Base-by-base conservation (phyloP, 2,329 filamentous ascomycete species). In the Pseudocercospora crystallina region DNA sequence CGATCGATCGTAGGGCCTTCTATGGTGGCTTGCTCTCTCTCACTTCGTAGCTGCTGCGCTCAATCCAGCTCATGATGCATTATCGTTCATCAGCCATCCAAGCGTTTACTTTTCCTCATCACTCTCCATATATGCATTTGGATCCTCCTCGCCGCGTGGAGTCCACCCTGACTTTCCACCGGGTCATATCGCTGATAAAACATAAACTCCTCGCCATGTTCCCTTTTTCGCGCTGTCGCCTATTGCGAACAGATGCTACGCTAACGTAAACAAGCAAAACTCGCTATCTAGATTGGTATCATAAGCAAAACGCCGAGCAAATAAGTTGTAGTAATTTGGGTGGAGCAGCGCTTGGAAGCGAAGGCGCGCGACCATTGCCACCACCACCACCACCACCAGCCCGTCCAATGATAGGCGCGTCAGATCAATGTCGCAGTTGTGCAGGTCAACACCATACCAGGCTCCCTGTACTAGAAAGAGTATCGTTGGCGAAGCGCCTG, bases 401-500 rank as follows among this genome's bases (percentile, higher is more conserved):
- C 20, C 20, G 20, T 7, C 7, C 20, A 26, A 26, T 26, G 20
- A 26, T 26, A 26, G 20, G 20, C 20, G 20, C 20, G 20, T 26
- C 20, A 26, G 20, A 26, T 26, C 20, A 7, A 26, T 4, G 20
- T 26, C 7, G 49, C 10, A 35, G 41, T 35, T 17, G 40, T 36
- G 26, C 32, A 56, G 29, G 29, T 39, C 47, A 20, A 36, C 44
- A 53, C 52, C 57, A 56, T 37, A 8, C 17, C 48, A 35, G 46
- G 42, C 41, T 47, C 39, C 53, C 57, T 62, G 54, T 58, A 47
- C 65, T 70, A 71, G 46, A 70, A 62, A 43, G 59, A 57, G 61
- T 77, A 78, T 49, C 72, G 62, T 47, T 72, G 65, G 54, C 70
- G 70, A 57, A 79, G 67, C 8, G 66, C 67, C 47, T 72, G 67